Percentiles rank a stretch among this genome's conserved stretches.
Evolutionary conservation across 352 stramenopile species (phyloP).

Genomic region (Globisporangium viniferum): DNA sequence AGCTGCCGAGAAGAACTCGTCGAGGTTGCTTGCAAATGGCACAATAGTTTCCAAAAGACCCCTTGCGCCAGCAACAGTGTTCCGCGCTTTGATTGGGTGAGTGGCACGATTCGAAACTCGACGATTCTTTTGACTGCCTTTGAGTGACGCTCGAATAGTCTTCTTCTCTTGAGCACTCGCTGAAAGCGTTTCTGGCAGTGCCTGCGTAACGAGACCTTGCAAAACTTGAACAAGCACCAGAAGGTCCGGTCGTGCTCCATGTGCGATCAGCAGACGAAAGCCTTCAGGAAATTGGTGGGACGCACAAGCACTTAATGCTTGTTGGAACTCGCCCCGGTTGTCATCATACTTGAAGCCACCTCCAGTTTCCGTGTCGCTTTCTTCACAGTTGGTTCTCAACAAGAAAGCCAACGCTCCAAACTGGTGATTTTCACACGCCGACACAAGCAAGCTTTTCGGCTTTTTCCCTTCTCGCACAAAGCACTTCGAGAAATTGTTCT

Average conservation of each 20-base stretch:
- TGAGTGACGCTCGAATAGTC: background rate
- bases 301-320: constrained; percentile 33
- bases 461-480: constrained; percentile 39
- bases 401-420: constrained; percentile 37
- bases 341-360: constrained; percentile 38
- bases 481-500: constrained; percentile 42
- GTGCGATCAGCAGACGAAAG: constrained; percentile 31
- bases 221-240: constrained; percentile 31
- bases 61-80: constrained; percentile 10
- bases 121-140: background rate
- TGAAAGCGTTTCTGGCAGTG: background rate
- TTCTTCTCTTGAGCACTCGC: background rate
- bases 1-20: constrained; percentile 34
- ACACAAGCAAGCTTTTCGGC: constrained; percentile 42
- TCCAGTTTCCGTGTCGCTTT: constrained; percentile 14
- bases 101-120: background rate
- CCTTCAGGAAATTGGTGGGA: constrained; percentile 37
- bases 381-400: constrained; percentile 13
- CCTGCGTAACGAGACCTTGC: constrained; percentile 22
- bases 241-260: constrained; percentile 32
- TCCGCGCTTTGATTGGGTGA: background rate
- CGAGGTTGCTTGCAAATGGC: constrained; percentile 24
- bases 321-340: constrained; percentile 42
- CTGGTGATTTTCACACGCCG: constrained; percentile 35
- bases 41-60: constrained; percentile 32